phyloP scores from a whole-genome alignment of 2,329 filamentous ascomycete species.

The Exophiala aquamarina region DNA sequence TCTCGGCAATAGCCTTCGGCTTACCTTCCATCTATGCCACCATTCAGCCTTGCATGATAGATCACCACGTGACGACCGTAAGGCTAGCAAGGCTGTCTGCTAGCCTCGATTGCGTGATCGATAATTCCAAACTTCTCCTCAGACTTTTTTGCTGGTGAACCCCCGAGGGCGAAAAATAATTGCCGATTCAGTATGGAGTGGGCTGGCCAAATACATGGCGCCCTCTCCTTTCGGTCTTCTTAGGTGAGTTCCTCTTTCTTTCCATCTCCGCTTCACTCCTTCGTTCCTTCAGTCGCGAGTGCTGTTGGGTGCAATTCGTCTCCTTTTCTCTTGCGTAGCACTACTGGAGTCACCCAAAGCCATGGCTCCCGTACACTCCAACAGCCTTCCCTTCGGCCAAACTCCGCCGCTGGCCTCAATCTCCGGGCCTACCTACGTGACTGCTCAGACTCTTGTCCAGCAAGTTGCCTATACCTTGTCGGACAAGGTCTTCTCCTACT shows the following conservation, averaged over 20 bases:
- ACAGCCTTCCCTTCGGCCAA: conserved; percentile 52
- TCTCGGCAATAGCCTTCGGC: neutral
- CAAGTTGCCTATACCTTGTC: conserved; percentile 94
- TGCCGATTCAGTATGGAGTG: conserved; percentile 8
- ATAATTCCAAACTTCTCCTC: conserved; percentile 5
- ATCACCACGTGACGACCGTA: conserved; percentile 1
- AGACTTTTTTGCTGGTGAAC: neutral
- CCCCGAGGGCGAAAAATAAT: too few species aligned
- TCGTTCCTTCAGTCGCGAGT: conserved; percentile 7
- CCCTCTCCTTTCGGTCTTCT: conserved; percentile 7
- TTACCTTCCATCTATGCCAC: neutral
- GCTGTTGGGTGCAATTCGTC: conserved; percentile 37
- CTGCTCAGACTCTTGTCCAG: conserved; percentile 89
- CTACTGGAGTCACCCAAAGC: conserved; percentile 7
- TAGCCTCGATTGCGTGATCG: conserved; percentile 13
- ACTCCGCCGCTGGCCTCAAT: conserved; percentile 58
- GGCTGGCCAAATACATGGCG: neutral
- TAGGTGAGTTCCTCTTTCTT: conserved; percentile 7
- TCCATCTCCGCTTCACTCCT: conserved; percentile 5
- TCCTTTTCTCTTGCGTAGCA: conserved; percentile 32
- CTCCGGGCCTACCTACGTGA: conserved; percentile 86
- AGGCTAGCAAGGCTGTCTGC: neutral
- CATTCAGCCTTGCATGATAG: conserved; percentile 27
- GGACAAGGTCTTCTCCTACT: conserved; percentile 97
- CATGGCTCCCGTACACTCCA: conserved; percentile 19